phyloP scores from a whole-genome alignment of 805 yeast genomes.

The Saccharomycopsis vini region DNA sequence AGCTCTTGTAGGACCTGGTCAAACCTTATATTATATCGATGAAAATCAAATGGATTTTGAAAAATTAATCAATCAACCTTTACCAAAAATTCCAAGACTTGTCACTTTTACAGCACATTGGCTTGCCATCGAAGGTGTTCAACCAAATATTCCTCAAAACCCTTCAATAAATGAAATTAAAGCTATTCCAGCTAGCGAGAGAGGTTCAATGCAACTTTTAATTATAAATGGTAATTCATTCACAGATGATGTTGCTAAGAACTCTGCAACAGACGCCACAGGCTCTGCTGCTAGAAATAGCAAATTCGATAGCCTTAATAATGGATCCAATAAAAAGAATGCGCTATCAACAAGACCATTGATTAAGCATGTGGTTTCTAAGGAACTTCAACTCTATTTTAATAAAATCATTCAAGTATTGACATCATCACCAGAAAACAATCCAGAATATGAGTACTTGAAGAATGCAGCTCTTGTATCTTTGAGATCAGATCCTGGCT shows the following conservation, averaged over 20 bases:
- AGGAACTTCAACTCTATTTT: slow-evolving; percentile 87
- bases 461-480: slow-evolving; percentile 78
- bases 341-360: slow-evolving; percentile 49
- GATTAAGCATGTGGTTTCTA: slow-evolving; percentile 90
- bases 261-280: slow-evolving; percentile 22
- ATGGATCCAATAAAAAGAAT: slow-evolving; percentile 7
- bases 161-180: slow-evolving; percentile 74
- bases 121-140: slow-evolving; percentile 98
- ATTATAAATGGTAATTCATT: slow-evolving; percentile 38
- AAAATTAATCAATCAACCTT: slow-evolving; percentile 81
- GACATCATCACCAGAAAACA: slow-evolving; percentile 28
- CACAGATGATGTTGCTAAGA: slow-evolving; percentile 21
- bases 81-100: slow-evolving; percentile 90
- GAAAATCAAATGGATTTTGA: slow-evolving; percentile 93
- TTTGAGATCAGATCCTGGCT: slow-evolving; percentile 84
- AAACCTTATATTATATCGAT: slow-evolving; percentile 83
- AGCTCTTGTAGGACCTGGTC: slow-evolving; percentile 86
- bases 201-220: slow-evolving; percentile 73
- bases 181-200: slow-evolving; percentile 61
- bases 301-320: slow-evolving; percentile 5
- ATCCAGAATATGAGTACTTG: slow-evolving; percentile 41
- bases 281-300: slow-evolving; percentile 14
- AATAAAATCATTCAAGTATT: slow-evolving; percentile 82
- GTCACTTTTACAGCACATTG: slow-evolving; percentile 93
- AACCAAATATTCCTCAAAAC: slow-evolving; percentile 94